Evolutionary conservation across 1,284 basidiomycete genomes (phyloP).

Genomic region (Wallemia hederae): DNA sequence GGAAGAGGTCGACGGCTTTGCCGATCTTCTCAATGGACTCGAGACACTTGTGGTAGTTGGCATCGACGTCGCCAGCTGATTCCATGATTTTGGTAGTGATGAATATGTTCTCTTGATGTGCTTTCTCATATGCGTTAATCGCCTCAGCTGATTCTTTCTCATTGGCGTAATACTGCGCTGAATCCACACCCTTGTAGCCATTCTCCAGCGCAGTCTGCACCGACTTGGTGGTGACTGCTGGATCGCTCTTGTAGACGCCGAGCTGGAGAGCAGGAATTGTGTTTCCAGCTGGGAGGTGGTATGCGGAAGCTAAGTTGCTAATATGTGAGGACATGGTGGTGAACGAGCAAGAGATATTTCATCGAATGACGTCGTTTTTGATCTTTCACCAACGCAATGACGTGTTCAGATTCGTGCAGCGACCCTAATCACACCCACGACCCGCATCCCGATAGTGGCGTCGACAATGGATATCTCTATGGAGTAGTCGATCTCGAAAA

Average conservation of each 20-base stretch:
- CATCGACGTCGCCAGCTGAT: constrained; percentile 27
- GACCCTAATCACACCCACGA: neutral
- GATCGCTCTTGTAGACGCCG: neutral
- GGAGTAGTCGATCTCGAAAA: neutral
- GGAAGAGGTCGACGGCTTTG: constrained; percentile 31
- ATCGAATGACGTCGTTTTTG: neutral
- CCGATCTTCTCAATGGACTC: constrained; percentile 20
- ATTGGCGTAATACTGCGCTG: constrained; percentile 39
- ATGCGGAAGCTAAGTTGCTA: neutral
- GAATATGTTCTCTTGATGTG: constrained; percentile 5
- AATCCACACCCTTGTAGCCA: constrained; percentile 8
- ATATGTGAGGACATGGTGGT: neutral
- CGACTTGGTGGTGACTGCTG: neutral
- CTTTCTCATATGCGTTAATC: neutral
- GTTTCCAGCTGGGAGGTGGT: neutral
- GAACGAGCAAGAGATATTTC: neutral
- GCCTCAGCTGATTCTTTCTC: constrained; percentile 31
- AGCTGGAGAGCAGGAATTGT: neutral
- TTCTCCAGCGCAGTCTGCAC: neutral
- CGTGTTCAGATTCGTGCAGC: neutral
- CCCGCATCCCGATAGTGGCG: neutral
- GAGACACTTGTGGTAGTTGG: constrained; percentile 26
- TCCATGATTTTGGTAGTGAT: constrained; percentile 30
- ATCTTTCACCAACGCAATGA: neutral
- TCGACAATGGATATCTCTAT: neutral